Evolutionary conservation across 192 early-diverging fungal species (phyloP), one percentile per base, ranked within the genome.

Genomic region (Geranomyces variabilis): DNA sequence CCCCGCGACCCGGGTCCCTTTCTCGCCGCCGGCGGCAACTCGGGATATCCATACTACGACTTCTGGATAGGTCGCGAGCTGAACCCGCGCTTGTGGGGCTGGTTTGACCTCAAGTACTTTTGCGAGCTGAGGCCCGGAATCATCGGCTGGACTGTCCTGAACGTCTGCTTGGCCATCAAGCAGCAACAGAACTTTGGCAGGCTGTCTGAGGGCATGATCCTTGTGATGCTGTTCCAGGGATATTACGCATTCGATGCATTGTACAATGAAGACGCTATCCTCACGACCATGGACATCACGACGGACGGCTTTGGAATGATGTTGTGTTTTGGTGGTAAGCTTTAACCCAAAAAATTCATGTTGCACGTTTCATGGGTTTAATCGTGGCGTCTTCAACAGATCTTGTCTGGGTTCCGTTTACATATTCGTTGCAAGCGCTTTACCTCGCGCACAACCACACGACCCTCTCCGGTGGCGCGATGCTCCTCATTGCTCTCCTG

Each of bases 221-320:
- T 94, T 30, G 92, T 93, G 8, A 71, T 90, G 9, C 49, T 89
- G 29, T 91, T 93, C 57, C 91, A 99, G 75, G 83, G 81, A 29
- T 88, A 85, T 72, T 99, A 99, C 79, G 90, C 92, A 46, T 67
- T 94, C 31, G 96, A 99, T 79, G 88, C 94, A 3, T 76, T 95
- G 41, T 91, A 83, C 82, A 89, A 88, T 67, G 92, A 93, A 65
- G 55, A 81, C 21, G 88, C 92, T 14, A 92, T 99, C 22, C 73
- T 99, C 78, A 96, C 96, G 19, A 99, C 95, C 6, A 96, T 97
- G 94, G 95, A 99, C 67, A 93, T 99, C n/a, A 93, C 90, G 21
- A 95, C 92, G 7, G 96, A 99, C 75, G 96, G 96, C 9, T 97
- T 99, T 77, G 96, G 96, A 10, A 94, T 87, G 75, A 92, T 93